Conservation (phyloP, 768 basidiomycete species). For the Mycena rosella region DNA sequence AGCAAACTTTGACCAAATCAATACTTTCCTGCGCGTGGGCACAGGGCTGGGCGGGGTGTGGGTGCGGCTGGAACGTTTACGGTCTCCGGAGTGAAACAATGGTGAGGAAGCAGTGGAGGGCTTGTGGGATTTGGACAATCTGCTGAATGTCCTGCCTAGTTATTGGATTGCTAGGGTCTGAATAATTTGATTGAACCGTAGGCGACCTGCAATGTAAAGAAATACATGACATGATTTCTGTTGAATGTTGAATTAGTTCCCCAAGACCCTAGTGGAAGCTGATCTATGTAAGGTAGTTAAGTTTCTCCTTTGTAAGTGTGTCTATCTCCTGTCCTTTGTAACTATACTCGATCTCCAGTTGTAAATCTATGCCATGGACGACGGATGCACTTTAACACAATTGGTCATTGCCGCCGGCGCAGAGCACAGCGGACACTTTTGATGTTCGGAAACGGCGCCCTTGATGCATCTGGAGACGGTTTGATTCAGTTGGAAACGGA, state of each 20-base stretch:
- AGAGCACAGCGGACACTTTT: not conserved
- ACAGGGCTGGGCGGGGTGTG: conserved; percentile 77
- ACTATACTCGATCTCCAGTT: too few species aligned
- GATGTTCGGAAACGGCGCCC: not conserved
- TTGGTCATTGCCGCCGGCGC: not conserved
- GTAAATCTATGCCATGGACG: not conserved
- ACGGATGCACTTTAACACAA: not conserved
- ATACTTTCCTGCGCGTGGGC: conserved; percentile 61
- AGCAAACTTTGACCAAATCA: too few species aligned
- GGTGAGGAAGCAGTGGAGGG: conserved; percentile 20
- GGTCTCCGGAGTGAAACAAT: not conserved
- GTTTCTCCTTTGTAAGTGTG: too few species aligned
- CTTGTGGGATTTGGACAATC: conserved; percentile 58
- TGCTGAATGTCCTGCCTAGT: conserved; percentile 52
- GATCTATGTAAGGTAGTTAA: too few species aligned
- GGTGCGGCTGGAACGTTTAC: conserved; percentile 66
- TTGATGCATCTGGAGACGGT: not conserved
- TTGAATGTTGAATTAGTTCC: too few species aligned
- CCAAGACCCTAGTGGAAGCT: too few species aligned
- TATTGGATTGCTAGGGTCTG: conserved; percentile 37
- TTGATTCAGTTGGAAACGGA: too few species aligned
- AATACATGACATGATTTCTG: too few species aligned
- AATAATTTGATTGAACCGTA: too few species aligned
- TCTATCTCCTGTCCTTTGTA: too few species aligned
- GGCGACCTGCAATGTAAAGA: too few species aligned